These are phyloP conservation scores for Petunia hybrid DNA, from an alignment of 305 asterid genomes.

Conservation along the genomic window DNA sequence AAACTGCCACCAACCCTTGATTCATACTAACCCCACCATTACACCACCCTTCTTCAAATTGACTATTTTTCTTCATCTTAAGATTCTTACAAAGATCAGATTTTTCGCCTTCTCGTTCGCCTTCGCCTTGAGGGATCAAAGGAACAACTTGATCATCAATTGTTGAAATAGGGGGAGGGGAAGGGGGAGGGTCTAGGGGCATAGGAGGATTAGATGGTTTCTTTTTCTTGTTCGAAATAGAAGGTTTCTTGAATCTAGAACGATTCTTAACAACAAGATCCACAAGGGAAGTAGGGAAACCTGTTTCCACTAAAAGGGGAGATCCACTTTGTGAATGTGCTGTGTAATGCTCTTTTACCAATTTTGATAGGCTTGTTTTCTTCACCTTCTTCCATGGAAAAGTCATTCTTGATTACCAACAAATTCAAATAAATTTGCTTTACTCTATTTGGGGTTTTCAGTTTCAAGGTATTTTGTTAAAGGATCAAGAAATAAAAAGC, in stretches of 20 bases:
- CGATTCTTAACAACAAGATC: slow-evolving; percentile 77
- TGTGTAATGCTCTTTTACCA: slow-evolving; percentile 71
- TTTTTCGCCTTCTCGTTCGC: not conserved
- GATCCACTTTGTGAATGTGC: slow-evolving; percentile 73
- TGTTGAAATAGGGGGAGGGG: slow-evolving; percentile 8
- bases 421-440: not conserved
- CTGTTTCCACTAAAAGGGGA: slow-evolving; percentile 78
- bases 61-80: not conserved
- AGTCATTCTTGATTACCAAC: slow-evolving; percentile 47
- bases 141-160: slow-evolving; percentile 8
- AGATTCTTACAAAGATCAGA: not conserved
- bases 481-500: not conserved
- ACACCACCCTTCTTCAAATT: not conserved
- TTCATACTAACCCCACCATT: slow-evolving; percentile 39
- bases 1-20: slow-evolving; percentile 47
- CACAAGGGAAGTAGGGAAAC: slow-evolving; percentile 82
- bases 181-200: not conserved
- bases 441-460: no score
- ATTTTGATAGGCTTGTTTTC: slow-evolving; percentile 52
- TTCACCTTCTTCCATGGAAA: slow-evolving; percentile 74
- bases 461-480: not conserved
- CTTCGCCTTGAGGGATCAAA: not conserved
- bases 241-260: slow-evolving; percentile 52
- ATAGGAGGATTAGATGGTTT: not conserved
- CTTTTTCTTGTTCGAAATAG: slow-evolving; percentile 39